Conservation (phyloP, 805 yeast genomes). For the Wickerhamiella alocasiicola region DNA sequence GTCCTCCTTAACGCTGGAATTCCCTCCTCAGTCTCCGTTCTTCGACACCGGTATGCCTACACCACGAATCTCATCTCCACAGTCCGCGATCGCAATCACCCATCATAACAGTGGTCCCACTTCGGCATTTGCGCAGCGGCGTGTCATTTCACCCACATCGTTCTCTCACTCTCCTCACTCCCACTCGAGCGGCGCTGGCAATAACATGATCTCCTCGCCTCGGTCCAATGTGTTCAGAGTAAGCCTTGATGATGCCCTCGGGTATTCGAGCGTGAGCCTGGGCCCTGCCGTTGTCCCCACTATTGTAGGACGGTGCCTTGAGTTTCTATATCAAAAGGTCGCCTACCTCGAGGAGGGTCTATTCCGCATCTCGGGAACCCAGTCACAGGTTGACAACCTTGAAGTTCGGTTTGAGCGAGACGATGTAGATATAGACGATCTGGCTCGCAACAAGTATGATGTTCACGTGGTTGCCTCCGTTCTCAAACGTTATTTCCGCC, state of each 20-base stretch:
- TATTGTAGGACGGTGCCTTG: slow-evolving; percentile 62
- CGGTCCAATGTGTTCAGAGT: slow-evolving; percentile 40
- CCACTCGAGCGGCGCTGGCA: background rate
- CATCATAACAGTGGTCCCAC: slow-evolving; percentile 10
- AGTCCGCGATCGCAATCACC: slow-evolving; percentile 8
- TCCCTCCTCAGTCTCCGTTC: background rate
- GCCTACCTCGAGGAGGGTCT: slow-evolving; percentile 85
- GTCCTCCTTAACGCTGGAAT: slow-evolving; percentile 4
- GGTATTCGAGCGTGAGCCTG: slow-evolving; percentile 37
- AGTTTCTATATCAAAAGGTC: slow-evolving; percentile 47
- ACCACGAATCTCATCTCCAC: slow-evolving; percentile 1
- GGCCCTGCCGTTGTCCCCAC: slow-evolving; percentile 50
- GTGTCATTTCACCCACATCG: slow-evolving; percentile 7
- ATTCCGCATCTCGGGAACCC: slow-evolving; percentile 61
- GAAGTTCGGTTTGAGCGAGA: slow-evolving; percentile 49
- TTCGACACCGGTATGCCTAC: background rate
- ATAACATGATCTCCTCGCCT: background rate
- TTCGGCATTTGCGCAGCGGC: slow-evolving; percentile 7
- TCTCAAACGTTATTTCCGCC: slow-evolving; percentile 69
- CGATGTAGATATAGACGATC: slow-evolving; percentile 20
- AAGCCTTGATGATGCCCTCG: slow-evolving; percentile 41
- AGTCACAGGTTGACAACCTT: slow-evolving; percentile 49
- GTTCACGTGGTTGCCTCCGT: slow-evolving; percentile 81
- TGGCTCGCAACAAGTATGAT: slow-evolving; percentile 32
- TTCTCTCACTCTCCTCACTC: slow-evolving; percentile 8